Conservation (phyloP, 805 yeast genomes). For the Pichia paraexigua region DNA sequence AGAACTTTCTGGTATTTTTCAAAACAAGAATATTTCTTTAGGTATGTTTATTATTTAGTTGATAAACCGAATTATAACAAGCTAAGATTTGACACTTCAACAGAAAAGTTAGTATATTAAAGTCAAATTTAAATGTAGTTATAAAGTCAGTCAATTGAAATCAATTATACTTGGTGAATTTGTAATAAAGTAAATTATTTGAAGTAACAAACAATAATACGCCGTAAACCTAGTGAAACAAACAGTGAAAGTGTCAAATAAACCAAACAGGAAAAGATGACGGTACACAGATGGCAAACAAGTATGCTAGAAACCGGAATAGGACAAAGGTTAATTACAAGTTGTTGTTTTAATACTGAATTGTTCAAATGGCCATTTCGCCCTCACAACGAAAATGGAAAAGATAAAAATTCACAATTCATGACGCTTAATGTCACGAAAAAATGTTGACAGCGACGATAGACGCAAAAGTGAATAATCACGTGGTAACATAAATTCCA, state of each 20-base stretch:
- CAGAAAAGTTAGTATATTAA: not conserved
- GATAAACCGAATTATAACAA: not conserved
- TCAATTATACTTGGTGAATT: not conserved
- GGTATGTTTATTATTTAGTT: not conserved
- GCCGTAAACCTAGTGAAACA: conserved; percentile 3
- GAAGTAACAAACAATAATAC: not conserved
- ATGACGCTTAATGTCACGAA: not conserved
- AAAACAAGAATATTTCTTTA: not conserved
- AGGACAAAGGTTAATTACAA: not conserved
- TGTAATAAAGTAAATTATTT: not conserved
- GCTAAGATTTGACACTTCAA: not conserved
- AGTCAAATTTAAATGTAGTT: not conserved
- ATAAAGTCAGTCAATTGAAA: not conserved
- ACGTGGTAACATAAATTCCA: not conserved
- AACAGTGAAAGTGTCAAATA: conserved; percentile 2
- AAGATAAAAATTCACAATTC: not conserved
- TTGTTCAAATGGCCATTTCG: not conserved
- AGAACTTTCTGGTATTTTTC: not conserved
- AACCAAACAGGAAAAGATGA: conserved; percentile 3
- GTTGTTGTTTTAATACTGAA: not conserved
- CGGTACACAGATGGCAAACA: conserved; percentile 7
- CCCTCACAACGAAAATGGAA: conserved; percentile 3
- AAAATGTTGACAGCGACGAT: not conserved
- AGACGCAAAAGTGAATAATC: not conserved
- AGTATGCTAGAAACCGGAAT: conserved; percentile 1